Percentiles rank a stretch among this genome's conserved stretches.
Evolutionary conservation across 306 rosid species (phyloP).

Genomic region (Macrotyloma uniflorum): DNA sequence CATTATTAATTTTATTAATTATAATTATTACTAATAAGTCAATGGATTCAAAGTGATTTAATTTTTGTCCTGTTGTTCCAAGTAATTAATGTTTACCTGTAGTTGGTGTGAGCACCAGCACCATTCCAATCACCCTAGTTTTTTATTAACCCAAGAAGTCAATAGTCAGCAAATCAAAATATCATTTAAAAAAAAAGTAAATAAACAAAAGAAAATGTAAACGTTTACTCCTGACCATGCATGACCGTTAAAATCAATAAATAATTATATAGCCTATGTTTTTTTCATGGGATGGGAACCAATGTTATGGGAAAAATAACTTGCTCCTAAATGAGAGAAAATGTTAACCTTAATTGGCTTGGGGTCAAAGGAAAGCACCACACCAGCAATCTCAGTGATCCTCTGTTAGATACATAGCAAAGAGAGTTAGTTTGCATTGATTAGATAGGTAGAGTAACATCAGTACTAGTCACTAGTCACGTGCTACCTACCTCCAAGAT

Average conservation of each 20-base stretch:
- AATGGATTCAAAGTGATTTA: background rate
- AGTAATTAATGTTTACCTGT: slow-evolving; percentile 57
- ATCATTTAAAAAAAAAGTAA: background rate
- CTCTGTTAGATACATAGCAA: slow-evolving; percentile 56
- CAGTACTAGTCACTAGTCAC: background rate
- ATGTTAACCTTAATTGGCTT: slow-evolving; percentile 80
- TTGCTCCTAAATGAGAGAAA: background rate
- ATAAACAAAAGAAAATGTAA: background rate
- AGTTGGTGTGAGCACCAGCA: slow-evolving; percentile 98
- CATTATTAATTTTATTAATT: background rate
- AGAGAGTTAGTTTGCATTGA: background rate
- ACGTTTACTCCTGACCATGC: too few relatives aligned
- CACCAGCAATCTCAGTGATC: slow-evolving; percentile 89
- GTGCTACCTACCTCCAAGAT: slow-evolving; percentile 92
- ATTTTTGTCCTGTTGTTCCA: background rate
- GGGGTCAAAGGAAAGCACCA: slow-evolving; percentile 82
- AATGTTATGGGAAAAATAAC: background rate
- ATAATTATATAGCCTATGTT: background rate
- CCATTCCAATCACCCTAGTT: slow-evolving; percentile 95
- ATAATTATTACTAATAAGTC: background rate
- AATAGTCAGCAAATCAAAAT: background rate
- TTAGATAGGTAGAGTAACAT: background rate
- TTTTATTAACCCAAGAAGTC: background rate
- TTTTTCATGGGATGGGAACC: background rate
- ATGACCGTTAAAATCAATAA: too few relatives aligned